Evolutionary conservation across 345 rosid species (phyloP).

Genomic region (Angophora floribunda): DNA sequence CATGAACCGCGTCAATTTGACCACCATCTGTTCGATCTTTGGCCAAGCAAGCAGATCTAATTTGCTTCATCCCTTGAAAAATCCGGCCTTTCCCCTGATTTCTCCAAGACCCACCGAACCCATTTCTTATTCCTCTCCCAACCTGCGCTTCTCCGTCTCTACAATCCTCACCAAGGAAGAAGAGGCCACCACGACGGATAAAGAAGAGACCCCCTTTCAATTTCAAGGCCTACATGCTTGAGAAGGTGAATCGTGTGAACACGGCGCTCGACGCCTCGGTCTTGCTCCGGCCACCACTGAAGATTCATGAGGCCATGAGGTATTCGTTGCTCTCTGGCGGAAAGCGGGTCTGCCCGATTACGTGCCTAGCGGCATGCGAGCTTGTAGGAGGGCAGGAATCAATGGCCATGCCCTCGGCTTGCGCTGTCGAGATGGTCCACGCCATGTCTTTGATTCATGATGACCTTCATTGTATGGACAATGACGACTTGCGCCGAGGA

Average conservation of each 20-base stretch:
- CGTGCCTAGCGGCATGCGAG: slow-evolving; percentile 80
- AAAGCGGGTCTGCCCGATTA: slow-evolving; percentile 70
- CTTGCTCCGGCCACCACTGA: slow-evolving; percentile 46
- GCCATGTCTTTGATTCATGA: slow-evolving; percentile 95
- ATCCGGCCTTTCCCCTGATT: not conserved
- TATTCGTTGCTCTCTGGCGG: slow-evolving; percentile 89
- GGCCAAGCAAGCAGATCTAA: not conserved
- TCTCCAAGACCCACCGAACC: not conserved
- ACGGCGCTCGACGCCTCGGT: slow-evolving; percentile 62
- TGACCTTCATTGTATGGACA: slow-evolving; percentile 92
- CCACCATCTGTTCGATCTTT: slow-evolving; percentile 6
- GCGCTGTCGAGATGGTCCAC: slow-evolving; percentile 97
- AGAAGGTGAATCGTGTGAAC: slow-evolving; percentile 51
- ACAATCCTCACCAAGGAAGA: slow-evolving; percentile 44
- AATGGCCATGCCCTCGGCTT: slow-evolving; percentile 77
- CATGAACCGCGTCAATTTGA: slow-evolving; percentile 45
- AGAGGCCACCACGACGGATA: slow-evolving; percentile 16
- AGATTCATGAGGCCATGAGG: slow-evolving; percentile 89
- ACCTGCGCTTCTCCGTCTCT: slow-evolving; percentile 12
- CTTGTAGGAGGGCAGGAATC: slow-evolving; percentile 68
- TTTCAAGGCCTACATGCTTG: slow-evolving; percentile 67
- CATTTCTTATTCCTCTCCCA: not conserved
- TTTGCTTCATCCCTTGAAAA: not conserved
- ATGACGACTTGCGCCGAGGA: slow-evolving; percentile 92
- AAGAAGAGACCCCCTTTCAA: slow-evolving; percentile 34